A percentile compares a stretch with the other conserved stretches of the same genome.
These are phyloP conservation scores for Taxawa tesnikishii DNA, from an alignment of 2,329 filamentous ascomycete species.

Conservation along the genomic window DNA sequence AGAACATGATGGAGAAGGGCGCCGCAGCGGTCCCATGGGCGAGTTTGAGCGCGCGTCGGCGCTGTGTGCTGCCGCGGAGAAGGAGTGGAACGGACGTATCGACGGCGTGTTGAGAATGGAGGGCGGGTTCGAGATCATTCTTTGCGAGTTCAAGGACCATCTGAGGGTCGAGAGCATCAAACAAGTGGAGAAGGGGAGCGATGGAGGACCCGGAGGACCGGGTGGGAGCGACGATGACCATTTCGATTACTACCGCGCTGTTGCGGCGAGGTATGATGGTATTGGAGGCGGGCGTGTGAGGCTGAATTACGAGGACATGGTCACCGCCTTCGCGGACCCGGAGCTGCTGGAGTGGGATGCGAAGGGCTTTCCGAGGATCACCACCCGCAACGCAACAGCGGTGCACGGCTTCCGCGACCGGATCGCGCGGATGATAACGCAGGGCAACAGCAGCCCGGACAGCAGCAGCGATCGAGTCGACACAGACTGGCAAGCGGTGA, in stretches of 20 bases:
- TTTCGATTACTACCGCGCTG: constrained; percentile 25
- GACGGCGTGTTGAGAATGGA: constrained; percentile 58
- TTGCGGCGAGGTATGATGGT: constrained; percentile 30
- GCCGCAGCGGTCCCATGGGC: constrained; percentile 15
- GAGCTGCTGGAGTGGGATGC: constrained; percentile 21
- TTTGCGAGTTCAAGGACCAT: constrained; percentile 47
- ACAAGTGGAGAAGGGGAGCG: constrained; percentile 10
- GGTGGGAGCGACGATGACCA: constrained; percentile 8
- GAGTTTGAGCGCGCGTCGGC: constrained; percentile 42
- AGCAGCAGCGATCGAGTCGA: too few species aligned
- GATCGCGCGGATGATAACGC: constrained; percentile 30
- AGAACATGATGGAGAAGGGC: constrained; percentile 1
- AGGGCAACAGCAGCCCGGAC: constrained; percentile 14
- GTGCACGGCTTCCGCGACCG: constrained; percentile 29
- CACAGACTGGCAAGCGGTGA: constrained; percentile 54
- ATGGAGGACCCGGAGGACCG: constrained; percentile 5
- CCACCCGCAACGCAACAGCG: constrained; percentile 19
- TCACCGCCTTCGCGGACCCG: constrained; percentile 32
- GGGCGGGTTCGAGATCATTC: constrained; percentile 57
- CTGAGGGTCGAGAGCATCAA: constrained; percentile 23
- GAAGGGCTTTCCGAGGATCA: constrained; percentile 25
- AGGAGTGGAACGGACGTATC: constrained; percentile 39
- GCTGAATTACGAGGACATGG: constrained; percentile 36
- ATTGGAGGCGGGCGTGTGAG: constrained; percentile 30
- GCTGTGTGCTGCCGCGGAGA: constrained; percentile 42